These are phyloP conservation scores for Gossypium raimondii DNA, from an alignment of 345 rosid species.

Conservation along the genomic window DNA sequence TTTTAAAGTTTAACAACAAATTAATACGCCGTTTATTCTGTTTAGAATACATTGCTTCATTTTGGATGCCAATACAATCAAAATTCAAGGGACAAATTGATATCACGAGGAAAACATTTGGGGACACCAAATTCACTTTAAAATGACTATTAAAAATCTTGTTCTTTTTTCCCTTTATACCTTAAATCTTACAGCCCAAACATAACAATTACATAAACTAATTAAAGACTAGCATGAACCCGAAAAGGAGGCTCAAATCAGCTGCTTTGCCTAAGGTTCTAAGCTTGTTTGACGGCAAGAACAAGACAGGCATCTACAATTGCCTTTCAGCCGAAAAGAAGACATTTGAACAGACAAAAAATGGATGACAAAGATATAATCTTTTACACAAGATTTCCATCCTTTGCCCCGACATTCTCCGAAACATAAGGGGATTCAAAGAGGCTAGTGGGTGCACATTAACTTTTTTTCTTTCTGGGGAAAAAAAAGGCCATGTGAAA, in stretches of 20 bases:
- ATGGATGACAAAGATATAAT: neutral
- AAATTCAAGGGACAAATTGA: neutral
- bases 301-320: neutral
- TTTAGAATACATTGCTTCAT: neutral
- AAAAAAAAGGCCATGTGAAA: neutral
- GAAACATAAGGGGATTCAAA: neutral
- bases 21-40: no score
- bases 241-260: neutral
- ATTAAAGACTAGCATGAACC: neutral
- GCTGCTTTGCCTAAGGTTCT: constrained; percentile 2
- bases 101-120: neutral
- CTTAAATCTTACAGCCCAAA: neutral
- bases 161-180: neutral
- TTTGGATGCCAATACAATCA: neutral
- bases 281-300: constrained; percentile 5
- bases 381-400: neutral
- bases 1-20: no score
- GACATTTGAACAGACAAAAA: neutral
- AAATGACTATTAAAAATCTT: neutral
- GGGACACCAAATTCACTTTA: neutral
- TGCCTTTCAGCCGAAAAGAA: constrained; percentile 11
- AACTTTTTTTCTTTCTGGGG: neutral
- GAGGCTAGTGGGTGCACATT: neutral
- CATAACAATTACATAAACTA: neutral
- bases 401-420: constrained; percentile 1